Base-by-base conservation (phyloP, 2,329 filamentous ascomycete genomes). In the Gaeumannomyces tritici region DNA sequence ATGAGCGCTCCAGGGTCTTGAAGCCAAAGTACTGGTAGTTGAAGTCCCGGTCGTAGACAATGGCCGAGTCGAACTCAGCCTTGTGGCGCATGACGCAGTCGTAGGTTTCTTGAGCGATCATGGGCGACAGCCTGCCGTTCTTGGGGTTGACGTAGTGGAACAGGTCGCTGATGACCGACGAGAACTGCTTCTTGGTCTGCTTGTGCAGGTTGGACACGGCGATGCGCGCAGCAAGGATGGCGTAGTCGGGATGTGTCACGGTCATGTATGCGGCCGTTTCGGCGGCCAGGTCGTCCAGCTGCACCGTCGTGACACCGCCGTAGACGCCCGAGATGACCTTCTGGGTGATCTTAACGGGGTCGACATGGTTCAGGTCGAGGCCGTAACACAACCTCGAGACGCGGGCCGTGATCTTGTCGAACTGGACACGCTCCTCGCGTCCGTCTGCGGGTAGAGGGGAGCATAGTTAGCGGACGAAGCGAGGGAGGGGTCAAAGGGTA, bases 1-100 rank as follows among this genome's bases (percentile, higher is more conserved):
- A 99, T 72, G 95, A 99, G 65, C 95, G 89, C 82, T 99, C 95
- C 54, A 99, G 82, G 9, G 95, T 99, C 86, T 99, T 99, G 87
- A 99, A 99, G 67, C 95, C 95, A 72, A 99, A 99, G 81, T 96
- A 99, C 81, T 99, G 95, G 82, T 99, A 99, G 85, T 98, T 97
- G 85, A 99, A 99, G 75, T 99, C 95, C 69, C 95, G 90, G 80
- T 99, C 95, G 72, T 98, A 99, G 71, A 99, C 93, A 74, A 99
- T 98, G 71, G 95, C 95, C 56, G 93, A 98, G 82, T 99, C 96
- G 63, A 99, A 85, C 79, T 99, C 95, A 63, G 96, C 95, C 71
- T 91, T 92, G 77, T 99, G 92, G 72, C 89, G 90, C 90, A 96
- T 95, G 67, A 99, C 89, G 66, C 87, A 91, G 70, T 97, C 90